Conservation (phyloP, 257 asterid genomes). For the Lavandula angustifolia region DNA sequence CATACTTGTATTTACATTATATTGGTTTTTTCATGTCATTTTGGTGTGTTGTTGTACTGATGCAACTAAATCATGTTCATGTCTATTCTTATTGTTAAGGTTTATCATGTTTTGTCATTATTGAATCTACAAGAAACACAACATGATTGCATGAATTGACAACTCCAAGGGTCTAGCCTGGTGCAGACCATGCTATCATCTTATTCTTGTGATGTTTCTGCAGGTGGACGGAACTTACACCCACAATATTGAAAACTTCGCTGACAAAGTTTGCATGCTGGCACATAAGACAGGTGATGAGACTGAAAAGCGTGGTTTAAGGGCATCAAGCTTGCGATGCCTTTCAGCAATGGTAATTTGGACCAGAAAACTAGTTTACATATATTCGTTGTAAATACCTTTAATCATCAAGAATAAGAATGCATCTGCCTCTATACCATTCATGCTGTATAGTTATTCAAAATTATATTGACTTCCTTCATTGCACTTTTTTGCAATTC, state of each 20-base stretch:
- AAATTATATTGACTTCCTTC: neutral
- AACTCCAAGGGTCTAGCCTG: neutral
- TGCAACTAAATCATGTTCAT: neutral
- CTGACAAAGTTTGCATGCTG: slow-evolving; percentile 62
- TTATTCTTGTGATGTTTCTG: slow-evolving; percentile 29
- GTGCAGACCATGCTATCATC: neutral
- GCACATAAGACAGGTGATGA: slow-evolving; percentile 67
- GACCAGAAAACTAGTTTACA: neutral
- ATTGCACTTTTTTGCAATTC: neutral
- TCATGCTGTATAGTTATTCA: neutral
- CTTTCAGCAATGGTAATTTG: slow-evolving; percentile 87
- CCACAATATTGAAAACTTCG: slow-evolving; percentile 68
- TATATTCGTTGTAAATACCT: slow-evolving; percentile 2
- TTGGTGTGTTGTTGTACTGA: neutral
- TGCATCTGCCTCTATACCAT: slow-evolving; percentile 12
- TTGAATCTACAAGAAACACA: neutral
- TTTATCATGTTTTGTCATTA: neutral
- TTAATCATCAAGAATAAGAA: neutral
- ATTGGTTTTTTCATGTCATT: neutral
- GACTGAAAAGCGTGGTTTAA: slow-evolving; percentile 53
- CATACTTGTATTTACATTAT: neutral
- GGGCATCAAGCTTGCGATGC: slow-evolving; percentile 91
- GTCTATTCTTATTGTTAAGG: neutral
- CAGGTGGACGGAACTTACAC: slow-evolving; percentile 89
- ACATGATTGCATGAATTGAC: neutral